Percentiles rank a stretch among this genome's conserved stretches.
phyloP scores from a whole-genome alignment of 345 rosid species.

The Murraya koenigii region DNA sequence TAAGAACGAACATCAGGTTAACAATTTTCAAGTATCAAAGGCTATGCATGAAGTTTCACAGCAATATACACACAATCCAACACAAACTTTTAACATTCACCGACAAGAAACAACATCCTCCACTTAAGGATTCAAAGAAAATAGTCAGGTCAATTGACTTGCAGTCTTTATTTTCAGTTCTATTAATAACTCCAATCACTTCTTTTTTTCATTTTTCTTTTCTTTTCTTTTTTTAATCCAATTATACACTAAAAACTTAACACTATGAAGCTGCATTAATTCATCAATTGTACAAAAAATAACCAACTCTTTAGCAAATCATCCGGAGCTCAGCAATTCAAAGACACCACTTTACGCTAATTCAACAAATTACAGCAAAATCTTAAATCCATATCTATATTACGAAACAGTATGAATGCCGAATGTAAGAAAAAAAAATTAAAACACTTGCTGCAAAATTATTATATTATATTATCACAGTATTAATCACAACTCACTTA shows the following conservation, averaged over 20 bases:
- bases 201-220: neutral
- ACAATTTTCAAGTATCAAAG: neutral
- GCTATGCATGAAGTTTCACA: neutral
- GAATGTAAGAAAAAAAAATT: too few relatives aligned
- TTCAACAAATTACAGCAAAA: neutral
- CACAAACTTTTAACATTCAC: neutral
- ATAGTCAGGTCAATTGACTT: neutral
- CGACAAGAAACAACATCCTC: neutral
- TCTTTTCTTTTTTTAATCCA: neutral
- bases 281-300: neutral
- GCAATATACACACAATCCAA: neutral
- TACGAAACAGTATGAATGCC: too few relatives aligned
- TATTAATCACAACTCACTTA: too few relatives aligned
- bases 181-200: neutral
- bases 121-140: neutral
- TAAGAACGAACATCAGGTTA: neutral
- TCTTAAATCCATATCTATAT: slow-evolving; percentile 11
- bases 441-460: too few relatives aligned
- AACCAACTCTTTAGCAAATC: neutral
- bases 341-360: neutral
- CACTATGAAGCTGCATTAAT: neutral
- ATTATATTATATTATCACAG: too few relatives aligned
- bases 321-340: too few relatives aligned
- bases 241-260: neutral
- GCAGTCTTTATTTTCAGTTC: neutral